Evolutionary conservation across 176 grass and related monocot genomes (phyloP), one percentile per base, ranked within the genome.

Genomic region (Carex scoparia): DNA sequence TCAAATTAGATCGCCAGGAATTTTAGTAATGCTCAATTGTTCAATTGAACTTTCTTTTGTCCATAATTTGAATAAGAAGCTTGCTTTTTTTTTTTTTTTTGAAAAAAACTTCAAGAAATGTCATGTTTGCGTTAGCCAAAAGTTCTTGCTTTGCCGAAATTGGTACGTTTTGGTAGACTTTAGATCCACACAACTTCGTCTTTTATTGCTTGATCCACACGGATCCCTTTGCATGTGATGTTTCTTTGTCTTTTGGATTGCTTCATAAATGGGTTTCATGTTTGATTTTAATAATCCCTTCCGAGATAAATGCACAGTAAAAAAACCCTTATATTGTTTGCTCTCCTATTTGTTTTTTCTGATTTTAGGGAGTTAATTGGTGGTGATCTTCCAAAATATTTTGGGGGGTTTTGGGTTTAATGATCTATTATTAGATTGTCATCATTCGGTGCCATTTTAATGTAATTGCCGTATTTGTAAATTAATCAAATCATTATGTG

Each of bases 221-320:
- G 94, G 90, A 90, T 94, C 86, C 90, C 85, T 88, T 87, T 92
- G 94, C 94, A 91, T 90, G 87, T 89, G 87, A 90, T 87, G 90
- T 91, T 90, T 31, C 3, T 86, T 84, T 82, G 76, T 83, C 75
- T 94, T 81, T 92, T 84, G 84, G 87, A 92, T 97, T 88, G 79
- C 88, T 84, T 97, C 78, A 77, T 87, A 79, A 86, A 85, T 88
- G 86, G 87, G 88, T 90, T 92, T 92, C 82, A 66, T 88, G 65
- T 65, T 65, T 86, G 38, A 88, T 88, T 92, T 92, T 86, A 87
- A 81, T 64, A 81, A 15, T 81, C 18, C 18, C 53, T 88, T 89
- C 31, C 30, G 83, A 85, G 86, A 90, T 91, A 81, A 90, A 93
- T 89, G 79, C 62, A 27, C n/a, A 54, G 15, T 42, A 87, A 76